Base-by-base conservation (phyloP, 1,139 yeast genomes). In the Kazachstania sp. region DNA sequence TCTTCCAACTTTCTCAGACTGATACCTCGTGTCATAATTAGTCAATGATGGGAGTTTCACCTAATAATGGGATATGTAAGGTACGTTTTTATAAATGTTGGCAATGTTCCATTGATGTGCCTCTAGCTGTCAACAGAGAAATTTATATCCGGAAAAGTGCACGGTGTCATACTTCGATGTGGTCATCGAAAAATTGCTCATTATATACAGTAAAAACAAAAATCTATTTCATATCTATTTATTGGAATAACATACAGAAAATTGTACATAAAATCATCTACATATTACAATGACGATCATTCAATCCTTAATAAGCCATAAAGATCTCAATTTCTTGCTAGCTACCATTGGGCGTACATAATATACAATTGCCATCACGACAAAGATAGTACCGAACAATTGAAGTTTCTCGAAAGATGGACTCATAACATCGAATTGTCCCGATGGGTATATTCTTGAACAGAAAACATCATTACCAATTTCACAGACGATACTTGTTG, bases 361-460 rank as follows among this genome's bases (percentile, higher is more conserved):
- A 3, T 71, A 61, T 50, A 75, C 71, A 2, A 73, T 72, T 0
- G 71, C 66, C 3, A 79, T 49, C 48, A 88, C 70, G 0, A 74
- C 70, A 1, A 68, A 65, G 3, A 90, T 74, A 0, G 96, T 86
- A 4, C 71, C 56, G 11, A 83, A 47, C 46, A 92, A 74, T 57
- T 82, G 83, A 15, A 70, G 60, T 58, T 79, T 83, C 55, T 83
- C 88, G 61, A 92, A 92, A 39, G 73, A 73, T 42, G 74, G 71
- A 41, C 81, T 75, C 59, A 88, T 74, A 50, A 81, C 71, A 66
- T 92, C 98, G 67, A 86, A 90, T 44, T 88, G 86, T 46, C 78
- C 77, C 0, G 96, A 86, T 1, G 97, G 97, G 46, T 85, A 78
- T 20, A 85, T 72, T 46, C 80, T 71, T 0, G 94, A 82, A 61